Conservation (phyloP, 176 grass and related monocot genomes). For the Chrysopogon serrulatus region DNA sequence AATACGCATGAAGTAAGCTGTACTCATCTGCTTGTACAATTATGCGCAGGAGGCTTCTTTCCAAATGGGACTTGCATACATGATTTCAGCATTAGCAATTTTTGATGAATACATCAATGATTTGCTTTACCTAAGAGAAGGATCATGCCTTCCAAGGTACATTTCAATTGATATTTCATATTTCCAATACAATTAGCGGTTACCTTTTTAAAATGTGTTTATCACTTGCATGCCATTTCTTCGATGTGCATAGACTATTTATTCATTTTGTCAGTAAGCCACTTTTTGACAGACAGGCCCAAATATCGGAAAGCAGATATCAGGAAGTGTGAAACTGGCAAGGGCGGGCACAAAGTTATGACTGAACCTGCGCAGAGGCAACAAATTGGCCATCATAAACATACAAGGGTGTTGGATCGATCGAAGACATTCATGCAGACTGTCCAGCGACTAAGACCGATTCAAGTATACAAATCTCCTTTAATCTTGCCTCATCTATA, state of each 20-base stretch:
- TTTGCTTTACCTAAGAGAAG: slow-evolving; percentile 91
- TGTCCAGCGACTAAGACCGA: slow-evolving; percentile 60
- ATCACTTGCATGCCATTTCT: not conserved
- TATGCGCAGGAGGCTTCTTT: slow-evolving; percentile 57
- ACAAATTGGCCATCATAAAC: slow-evolving; percentile 31
- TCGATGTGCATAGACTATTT: not conserved
- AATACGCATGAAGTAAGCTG: not conserved
- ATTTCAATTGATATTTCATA: not conserved
- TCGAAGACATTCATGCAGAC: slow-evolving; percentile 60
- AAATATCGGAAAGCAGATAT: slow-evolving; percentile 59
- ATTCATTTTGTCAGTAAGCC: slow-evolving; percentile 16
- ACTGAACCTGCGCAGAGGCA: slow-evolving; percentile 9
- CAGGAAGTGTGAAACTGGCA: slow-evolving; percentile 15
- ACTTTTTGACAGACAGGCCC: slow-evolving; percentile 66
- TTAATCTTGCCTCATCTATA: not conserved
- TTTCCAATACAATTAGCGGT: not conserved
- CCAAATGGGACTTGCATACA: slow-evolving; percentile 74
- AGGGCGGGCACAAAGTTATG: not conserved
- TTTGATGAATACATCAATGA: slow-evolving; percentile 94
- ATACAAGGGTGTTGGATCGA: slow-evolving; percentile 30
- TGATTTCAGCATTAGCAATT: slow-evolving; percentile 60
- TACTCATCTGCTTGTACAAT: not conserved
- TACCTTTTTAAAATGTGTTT: not conserved
- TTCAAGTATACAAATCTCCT: slow-evolving; percentile 50
- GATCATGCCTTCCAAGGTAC: slow-evolving; percentile 86